Base-by-base conservation (phyloP, 2,329 filamentous ascomycete genomes). In the Neofusicoccum umdonicola region DNA sequence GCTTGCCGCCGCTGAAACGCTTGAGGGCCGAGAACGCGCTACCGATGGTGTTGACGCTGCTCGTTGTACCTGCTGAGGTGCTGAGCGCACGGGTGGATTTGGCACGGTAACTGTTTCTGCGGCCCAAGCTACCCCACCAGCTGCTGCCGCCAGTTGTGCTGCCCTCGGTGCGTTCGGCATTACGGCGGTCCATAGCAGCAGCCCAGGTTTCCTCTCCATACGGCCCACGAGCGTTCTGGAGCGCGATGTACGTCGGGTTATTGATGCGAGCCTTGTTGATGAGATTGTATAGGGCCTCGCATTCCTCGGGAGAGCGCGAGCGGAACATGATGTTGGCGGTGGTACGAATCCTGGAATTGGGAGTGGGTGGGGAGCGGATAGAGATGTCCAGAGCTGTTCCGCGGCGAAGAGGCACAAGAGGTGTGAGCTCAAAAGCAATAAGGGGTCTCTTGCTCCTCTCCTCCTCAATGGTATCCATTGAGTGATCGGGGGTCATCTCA, bases 341-440 rank as follows among this genome's bases (percentile, higher is more conserved):
- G 12, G 89, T 85, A 73, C 79, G 85, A 64, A 97, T 84, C 70
- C 87, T 86, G 4, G 90, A 93, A 67, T 90, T 87, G 39, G 83
- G 75, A 6, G 90, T 90, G 31, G 93, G 90, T 1, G 92, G 92
- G 6, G 94, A 97, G 57, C 93, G 90, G 68, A 99, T 92, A 69
- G 96, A 95, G 62, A 99, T 91, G 75, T 99, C 95, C 37, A 99
- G 86, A 3, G 91, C 91, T 22, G 93, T 99, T 71, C 93, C 95
- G 72, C 94, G 90, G 67, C 94, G 88, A 67, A 98, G 88, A 69
- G 93, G 90, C 7, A 98, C 94, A 42, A 97, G 82, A 0, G 95
- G 95, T 0, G 94, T 98, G 47, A 99, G 86, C 72, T 97, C 92
- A 39, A 97, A 85, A 5, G 90, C 90, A 66, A 89, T 77, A 37